Conservation (phyloP, 257 asterid species). For the Eucommia ulmoides region DNA sequence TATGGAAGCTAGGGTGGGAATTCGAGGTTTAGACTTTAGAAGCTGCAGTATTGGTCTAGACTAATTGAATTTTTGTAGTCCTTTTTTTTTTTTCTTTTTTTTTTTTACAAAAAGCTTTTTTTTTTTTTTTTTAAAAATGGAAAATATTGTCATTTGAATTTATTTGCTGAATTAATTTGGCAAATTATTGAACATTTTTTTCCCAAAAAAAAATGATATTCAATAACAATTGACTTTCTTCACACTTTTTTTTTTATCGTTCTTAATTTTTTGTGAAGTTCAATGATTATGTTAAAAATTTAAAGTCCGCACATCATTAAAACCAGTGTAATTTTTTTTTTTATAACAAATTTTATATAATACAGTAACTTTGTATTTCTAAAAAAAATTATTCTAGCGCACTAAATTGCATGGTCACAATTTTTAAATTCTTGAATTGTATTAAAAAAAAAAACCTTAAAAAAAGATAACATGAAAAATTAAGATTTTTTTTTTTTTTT, state of each 20-base stretch:
- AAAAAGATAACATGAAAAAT: too few species aligned
- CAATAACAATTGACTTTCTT: too few species aligned
- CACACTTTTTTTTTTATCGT: too few species aligned
- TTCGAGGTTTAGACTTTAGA: constrained; percentile 6
- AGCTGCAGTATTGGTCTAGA: background rate
- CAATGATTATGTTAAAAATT: background rate
- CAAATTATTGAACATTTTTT: constrained; percentile 19
- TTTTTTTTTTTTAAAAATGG: too few species aligned
- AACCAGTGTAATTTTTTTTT: background rate
- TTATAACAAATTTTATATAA: too few species aligned
- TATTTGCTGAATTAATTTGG: constrained; percentile 26
- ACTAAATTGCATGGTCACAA: too few species aligned
- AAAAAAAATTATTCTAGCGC: too few species aligned
- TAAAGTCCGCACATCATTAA: background rate
- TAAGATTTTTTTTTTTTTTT: too few species aligned
- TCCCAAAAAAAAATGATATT: background rate
- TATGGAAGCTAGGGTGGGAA: background rate
- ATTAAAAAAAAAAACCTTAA: too few species aligned
- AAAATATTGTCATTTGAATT: constrained; percentile 23
- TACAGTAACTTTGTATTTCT: too few species aligned
- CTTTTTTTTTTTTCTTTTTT: constrained; percentile 6
- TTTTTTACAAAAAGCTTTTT: constrained; percentile 26
- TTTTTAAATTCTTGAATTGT: too few species aligned
- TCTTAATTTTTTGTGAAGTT: too few species aligned
- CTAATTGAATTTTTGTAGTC: background rate